Base-by-base conservation (phyloP, 805 yeast species). In the Jamesozyma spencerorum region DNA sequence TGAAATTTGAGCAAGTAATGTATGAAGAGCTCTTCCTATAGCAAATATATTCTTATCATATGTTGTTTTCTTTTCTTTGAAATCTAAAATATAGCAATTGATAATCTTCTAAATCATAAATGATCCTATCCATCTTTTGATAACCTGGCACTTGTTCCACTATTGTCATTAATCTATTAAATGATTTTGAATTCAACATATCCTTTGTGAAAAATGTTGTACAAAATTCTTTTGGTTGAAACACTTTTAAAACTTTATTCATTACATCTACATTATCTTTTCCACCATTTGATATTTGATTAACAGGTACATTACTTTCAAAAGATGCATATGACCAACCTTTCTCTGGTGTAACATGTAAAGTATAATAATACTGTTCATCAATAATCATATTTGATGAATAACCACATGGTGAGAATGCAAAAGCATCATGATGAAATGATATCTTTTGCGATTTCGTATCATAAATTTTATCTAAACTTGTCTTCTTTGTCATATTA, bases 271-370 rank as follows among this genome's bases (percentile, higher is more conserved):
- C 56, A 51, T 80, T 74, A 47, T 69, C 63, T 30, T 67, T 65
- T 12, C 58, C 50, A 24, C 60, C 46, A 51, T 49, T 34, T 53
- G 69, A 47, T 40, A 66, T 42, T 34, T 62, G 46, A 37, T 47
- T 50, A 10, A 74, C 65, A 6, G 82, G 80, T 31, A 79, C 85
- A 60, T 85, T 90, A 17, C 96, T 79, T 60, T 92, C 97, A 61
- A 92, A 92, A 8, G 95, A 84, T 4, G 97, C 97, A 62, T 90
- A 90, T 4, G 96, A 85, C 86, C 94, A 90, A 29, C 90, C 95
- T 18, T 69, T 59, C 58, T 92, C 97, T 0, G 97, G 97, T 0
- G 98, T 92, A 32, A 92, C 84, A 58, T 92, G 97, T 43, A 88
- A 69, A 7, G 97, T 90, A 57, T 82, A 83, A 59, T 80, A 82